Evolutionary conservation across 2,329 filamentous ascomycete genomes (phyloP).

Genomic region (Hypoxylon sp.): DNA sequence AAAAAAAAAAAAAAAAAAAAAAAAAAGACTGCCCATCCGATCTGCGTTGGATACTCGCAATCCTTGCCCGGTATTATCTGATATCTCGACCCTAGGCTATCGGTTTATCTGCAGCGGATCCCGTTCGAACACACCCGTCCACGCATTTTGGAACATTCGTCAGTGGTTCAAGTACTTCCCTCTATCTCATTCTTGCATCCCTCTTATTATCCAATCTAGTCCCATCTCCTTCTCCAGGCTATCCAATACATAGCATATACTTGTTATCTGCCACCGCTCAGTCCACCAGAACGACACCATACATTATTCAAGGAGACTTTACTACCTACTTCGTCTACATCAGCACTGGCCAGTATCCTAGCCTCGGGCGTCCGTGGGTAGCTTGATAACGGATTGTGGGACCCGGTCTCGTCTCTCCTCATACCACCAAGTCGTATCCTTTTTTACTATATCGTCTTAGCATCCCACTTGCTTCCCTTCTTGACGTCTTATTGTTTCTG

Average conservation of each 20-base stretch:
- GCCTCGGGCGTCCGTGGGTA: constrained; percentile 31
- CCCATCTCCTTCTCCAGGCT: constrained; percentile 19
- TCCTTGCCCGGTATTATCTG: constrained; percentile 42
- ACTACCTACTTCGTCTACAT: constrained; percentile 18
- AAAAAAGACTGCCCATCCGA: constrained; percentile 32
- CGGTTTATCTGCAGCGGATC: constrained; percentile 48
- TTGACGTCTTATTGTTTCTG: constrained; percentile 13
- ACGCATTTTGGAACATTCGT: constrained; percentile 32
- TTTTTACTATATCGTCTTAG: constrained; percentile 34
- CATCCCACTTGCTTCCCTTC: constrained; percentile 28
- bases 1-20: constrained; percentile 20
- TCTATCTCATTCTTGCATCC: constrained; percentile 26
- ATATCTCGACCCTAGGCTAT: constrained; percentile 47
- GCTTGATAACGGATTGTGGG: constrained; percentile 39
- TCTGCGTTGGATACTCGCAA: constrained; percentile 32
- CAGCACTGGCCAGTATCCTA: constrained; percentile 25
- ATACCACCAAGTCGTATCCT: constrained; percentile 26
- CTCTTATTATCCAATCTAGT: constrained; percentile 33
- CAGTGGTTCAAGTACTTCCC: constrained; percentile 25
- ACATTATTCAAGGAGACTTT: constrained; percentile 10
- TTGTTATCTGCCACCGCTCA: constrained; percentile 36
- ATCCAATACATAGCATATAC: constrained; percentile 35
- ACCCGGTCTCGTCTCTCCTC: constrained; percentile 33
- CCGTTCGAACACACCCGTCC: constrained; percentile 35
- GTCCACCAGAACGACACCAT: constrained; percentile 17